Conservation (phyloP, 176 grass and related monocot species). For the Oryza australiensis region DNA sequence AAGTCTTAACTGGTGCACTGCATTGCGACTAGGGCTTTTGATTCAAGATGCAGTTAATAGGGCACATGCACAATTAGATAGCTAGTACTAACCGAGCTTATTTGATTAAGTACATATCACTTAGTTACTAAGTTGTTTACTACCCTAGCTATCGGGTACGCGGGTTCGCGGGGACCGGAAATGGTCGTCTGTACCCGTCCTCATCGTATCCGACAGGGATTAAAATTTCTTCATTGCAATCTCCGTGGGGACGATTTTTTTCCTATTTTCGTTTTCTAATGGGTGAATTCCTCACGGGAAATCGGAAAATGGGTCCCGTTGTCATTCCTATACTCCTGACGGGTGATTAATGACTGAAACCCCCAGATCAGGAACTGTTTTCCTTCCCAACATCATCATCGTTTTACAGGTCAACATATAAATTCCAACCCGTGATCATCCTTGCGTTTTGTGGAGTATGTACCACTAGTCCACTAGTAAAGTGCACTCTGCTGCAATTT, state of each 20-base stretch:
- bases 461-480: background rate
- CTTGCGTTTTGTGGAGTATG: background rate
- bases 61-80: conserved; percentile 19
- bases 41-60: conserved; percentile 28
- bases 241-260: too few species aligned
- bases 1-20: background rate
- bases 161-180: too few species aligned
- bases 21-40: background rate
- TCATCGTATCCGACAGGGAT: too few species aligned
- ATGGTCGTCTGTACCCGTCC: too few species aligned
- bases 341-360: background rate
- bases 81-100: background rate
- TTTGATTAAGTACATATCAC: background rate
- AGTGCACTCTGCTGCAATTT: background rate
- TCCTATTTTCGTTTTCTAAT: too few species aligned
- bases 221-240: too few species aligned
- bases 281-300: too few species aligned
- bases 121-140: conserved; percentile 1
- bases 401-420: background rate
- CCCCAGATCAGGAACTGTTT: background rate
- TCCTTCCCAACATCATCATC: background rate
- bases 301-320: too few species aligned
- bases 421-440: background rate
- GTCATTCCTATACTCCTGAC: too few species aligned
- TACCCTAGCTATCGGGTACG: background rate